Percentiles rank a stretch among this genome's conserved stretches.
Evolutionary conservation across 2,329 filamentous ascomycete species (phyloP).

Genomic region (Parastagonospora nodorum): DNA sequence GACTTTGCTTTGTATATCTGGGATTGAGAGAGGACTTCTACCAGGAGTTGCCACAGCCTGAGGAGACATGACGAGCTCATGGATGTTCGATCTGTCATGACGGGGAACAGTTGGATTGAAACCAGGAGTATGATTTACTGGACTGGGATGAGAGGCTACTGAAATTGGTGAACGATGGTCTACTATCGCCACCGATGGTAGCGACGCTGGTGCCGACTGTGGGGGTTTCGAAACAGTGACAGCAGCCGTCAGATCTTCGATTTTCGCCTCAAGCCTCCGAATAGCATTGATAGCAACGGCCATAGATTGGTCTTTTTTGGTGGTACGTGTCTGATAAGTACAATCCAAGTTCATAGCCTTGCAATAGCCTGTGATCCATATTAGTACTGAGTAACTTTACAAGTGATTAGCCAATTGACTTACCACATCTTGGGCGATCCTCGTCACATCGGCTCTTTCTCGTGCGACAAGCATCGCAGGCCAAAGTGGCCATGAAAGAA

Average conservation of each 20-base stretch:
- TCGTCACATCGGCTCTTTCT: conserved; percentile 63
- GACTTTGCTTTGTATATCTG: conserved; percentile 28
- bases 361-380: conserved; percentile 45
- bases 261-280: conserved; percentile 58
- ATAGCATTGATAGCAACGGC: conserved; percentile 61
- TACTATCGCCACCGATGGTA: conserved; percentile 11
- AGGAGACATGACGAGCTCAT: conserved; percentile 33
- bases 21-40: conserved; percentile 24
- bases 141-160: conserved; percentile 37
- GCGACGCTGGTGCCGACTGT: conserved; percentile 8
- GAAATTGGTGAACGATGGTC: conserved; percentile 36
- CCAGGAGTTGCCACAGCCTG: conserved; percentile 31
- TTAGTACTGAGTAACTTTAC: neutral
- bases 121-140: conserved; percentile 15
- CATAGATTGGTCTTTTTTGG: conserved; percentile 61
- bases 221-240: conserved; percentile 30
- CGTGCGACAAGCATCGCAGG: conserved; percentile 59
- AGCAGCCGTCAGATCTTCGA: conserved; percentile 54
- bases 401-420: neutral
- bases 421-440: conserved; percentile 56
- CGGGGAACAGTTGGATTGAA: conserved; percentile 12
- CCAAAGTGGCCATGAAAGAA: conserved; percentile 47
- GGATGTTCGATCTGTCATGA: conserved; percentile 24
- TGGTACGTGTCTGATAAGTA: conserved; percentile 59
- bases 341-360: conserved; percentile 56